These are phyloP conservation scores for Discostella pseudostelligera DNA, from an alignment of 108 stramenopile species.

Conservation along the genomic window DNA sequence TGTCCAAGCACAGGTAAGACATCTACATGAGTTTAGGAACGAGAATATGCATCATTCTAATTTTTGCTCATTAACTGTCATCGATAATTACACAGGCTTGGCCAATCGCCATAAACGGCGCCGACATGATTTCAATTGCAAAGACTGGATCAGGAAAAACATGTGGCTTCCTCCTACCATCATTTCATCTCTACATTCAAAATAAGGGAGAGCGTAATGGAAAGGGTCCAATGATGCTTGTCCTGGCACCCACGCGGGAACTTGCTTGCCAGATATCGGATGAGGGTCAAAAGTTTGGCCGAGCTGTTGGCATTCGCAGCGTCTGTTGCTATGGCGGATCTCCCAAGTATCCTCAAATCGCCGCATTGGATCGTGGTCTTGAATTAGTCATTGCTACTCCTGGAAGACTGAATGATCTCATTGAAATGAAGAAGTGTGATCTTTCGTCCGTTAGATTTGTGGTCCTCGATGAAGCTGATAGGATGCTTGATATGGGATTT, in stretches of 20 bases:
- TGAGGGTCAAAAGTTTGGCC: slow-evolving; percentile 94
- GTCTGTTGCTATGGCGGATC: slow-evolving; percentile 98
- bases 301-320: slow-evolving; percentile 88
- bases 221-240: slow-evolving; percentile 67
- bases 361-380: slow-evolving; percentile 82
- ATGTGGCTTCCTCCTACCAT: slow-evolving; percentile 95
- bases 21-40: not conserved
- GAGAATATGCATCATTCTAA: no score
- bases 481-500: slow-evolving; percentile 98
- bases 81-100: slow-evolving; percentile 53
- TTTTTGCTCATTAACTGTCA: slow-evolving; percentile 5
- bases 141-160: slow-evolving; percentile 98
- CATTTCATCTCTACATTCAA: slow-evolving; percentile 78
- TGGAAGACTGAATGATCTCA: slow-evolving; percentile 95
- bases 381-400: slow-evolving; percentile 96
- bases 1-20: slow-evolving; percentile 82
- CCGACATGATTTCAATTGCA: slow-evolving; percentile 97
- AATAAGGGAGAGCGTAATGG: slow-evolving; percentile 28
- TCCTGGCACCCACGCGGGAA: slow-evolving; percentile 98
- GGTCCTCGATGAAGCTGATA: slow-evolving; percentile 59
- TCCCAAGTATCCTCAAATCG: slow-evolving; percentile 89
- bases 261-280: slow-evolving; percentile 97
- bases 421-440: slow-evolving; percentile 92
- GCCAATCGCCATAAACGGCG: slow-evolving; percentile 86
- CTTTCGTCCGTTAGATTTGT: slow-evolving; percentile 82